phyloP scores from a whole-genome alignment of 257 asterid genomes.

The Solanum ossicruentum region DNA sequence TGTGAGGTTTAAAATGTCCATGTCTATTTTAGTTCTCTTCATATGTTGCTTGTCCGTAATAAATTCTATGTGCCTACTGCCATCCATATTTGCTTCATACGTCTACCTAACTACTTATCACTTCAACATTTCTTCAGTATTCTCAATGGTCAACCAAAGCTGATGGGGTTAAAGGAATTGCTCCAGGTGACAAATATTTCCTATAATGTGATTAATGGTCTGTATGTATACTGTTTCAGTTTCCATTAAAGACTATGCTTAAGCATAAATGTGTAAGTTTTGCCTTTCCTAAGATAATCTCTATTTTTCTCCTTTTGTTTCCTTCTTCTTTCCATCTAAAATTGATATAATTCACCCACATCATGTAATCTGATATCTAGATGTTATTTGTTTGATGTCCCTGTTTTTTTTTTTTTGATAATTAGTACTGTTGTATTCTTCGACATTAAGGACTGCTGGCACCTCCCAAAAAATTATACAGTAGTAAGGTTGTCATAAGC shows the following conservation, averaged over 20 bases:
- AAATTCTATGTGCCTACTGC: neutral
- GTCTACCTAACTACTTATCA: neutral
- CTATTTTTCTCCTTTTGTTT: neutral
- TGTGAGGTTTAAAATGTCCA: neutral
- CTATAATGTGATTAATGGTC: neutral
- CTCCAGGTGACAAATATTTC: conserved; percentile 59
- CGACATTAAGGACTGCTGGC: too few species aligned
- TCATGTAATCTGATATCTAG: neutral
- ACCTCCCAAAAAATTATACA: too few species aligned
- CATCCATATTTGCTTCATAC: neutral
- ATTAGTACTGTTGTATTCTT: too few species aligned
- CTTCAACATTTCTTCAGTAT: conserved; percentile 37
- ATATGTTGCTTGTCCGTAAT: neutral
- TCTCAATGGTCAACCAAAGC: conserved; percentile 88
- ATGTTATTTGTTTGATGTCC: neutral
- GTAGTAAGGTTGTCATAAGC: too few species aligned
- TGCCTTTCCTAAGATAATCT: neutral
- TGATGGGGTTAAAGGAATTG: conserved; percentile 89
- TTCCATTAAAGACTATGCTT: neutral
- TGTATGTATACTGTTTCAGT: neutral
- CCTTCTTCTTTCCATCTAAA: neutral
- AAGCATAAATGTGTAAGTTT: neutral
- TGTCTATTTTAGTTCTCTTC: neutral
- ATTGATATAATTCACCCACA: neutral
- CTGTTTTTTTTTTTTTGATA: too few species aligned